Evolutionary conservation across 208 protist genomes (phyloP).

Genomic region (Acanthamoeba castellanii): DNA sequence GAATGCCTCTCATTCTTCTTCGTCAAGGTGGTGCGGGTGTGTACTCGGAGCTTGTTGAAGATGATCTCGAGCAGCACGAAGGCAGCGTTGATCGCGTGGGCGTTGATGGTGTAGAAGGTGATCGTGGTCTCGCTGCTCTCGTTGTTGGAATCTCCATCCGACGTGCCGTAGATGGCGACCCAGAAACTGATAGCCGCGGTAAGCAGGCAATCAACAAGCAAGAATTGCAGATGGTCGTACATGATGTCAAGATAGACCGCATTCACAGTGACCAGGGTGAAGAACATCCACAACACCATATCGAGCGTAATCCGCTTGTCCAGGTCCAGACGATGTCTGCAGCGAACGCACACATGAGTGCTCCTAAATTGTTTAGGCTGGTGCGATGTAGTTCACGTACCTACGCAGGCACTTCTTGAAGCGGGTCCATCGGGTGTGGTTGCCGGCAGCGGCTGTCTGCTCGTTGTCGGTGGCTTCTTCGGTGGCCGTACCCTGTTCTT

Average conservation of each 20-base stretch:
- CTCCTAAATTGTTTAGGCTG: too few relatives aligned
- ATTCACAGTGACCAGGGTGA: not conserved
- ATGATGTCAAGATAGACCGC: conserved; percentile 18
- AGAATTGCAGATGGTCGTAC: not conserved
- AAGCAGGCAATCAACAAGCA: not conserved
- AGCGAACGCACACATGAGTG: too few relatives aligned
- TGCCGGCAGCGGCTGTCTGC: not conserved
- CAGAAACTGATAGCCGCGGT: not conserved
- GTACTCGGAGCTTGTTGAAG: not conserved
- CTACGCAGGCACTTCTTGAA: not conserved
- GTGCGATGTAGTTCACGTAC: not conserved
- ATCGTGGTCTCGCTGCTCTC: conserved; percentile 1
- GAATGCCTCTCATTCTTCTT: not conserved
- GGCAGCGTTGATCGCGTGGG: not conserved
- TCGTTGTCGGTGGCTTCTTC: not conserved
- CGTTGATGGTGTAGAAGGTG: conserved; percentile 50
- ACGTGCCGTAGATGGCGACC: conserved; percentile 11
- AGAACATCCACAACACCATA: not conserved
- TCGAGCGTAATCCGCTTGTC: not conserved
- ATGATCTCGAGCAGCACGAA: conserved; percentile 6
- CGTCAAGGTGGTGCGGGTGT: too few relatives aligned
- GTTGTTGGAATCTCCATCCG: not conserved
- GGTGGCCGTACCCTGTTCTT: not conserved
- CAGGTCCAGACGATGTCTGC: conserved; percentile 8
- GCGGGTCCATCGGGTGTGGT: not conserved